Conservation (phyloP, 306 rosid genomes). For the Gastrolobium villosum region DNA sequence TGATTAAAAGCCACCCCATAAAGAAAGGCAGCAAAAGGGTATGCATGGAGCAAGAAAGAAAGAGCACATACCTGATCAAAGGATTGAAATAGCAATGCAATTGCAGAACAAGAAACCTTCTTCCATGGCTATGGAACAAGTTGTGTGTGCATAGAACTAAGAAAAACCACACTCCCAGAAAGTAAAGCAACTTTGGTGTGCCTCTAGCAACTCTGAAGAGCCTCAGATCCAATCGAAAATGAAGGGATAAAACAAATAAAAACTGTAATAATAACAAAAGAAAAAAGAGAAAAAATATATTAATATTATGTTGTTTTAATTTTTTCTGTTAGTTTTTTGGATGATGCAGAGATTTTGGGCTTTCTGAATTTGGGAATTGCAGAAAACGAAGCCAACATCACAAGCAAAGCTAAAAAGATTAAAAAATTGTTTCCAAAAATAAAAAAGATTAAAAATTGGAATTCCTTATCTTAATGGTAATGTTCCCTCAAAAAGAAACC, state of each 20-base stretch:
- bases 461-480: conserved; percentile 54
- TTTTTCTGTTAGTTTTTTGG: conserved; percentile 50
- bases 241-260: conserved; percentile 49
- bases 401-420: conserved; percentile 57
- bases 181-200: conserved; percentile 65
- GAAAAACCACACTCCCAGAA: conserved; percentile 49
- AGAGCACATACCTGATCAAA: conserved; percentile 59
- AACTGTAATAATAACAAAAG: conserved; percentile 42
- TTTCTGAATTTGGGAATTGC: conserved; percentile 45
- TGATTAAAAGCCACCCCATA: conserved; percentile 28
- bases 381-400: conserved; percentile 53
- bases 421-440: neutral
- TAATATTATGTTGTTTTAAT: conserved; percentile 28
- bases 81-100: conserved; percentile 52
- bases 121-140: conserved; percentile 57
- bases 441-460: conserved; percentile 35
- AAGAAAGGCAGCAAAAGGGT: conserved; percentile 50
- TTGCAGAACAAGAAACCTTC: conserved; percentile 53
- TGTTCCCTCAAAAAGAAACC: conserved; percentile 51
- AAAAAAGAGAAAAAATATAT: conserved; percentile 12
- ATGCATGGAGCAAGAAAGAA: neutral
- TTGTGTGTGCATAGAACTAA: conserved; percentile 18
- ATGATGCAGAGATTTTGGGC: conserved; percentile 22
- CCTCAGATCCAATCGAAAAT: conserved; percentile 91
- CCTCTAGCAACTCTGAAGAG: conserved; percentile 59